These are phyloP conservation scores for Rhazya stricta DNA, from an alignment of 257 asterid species.

Conservation along the genomic window DNA sequence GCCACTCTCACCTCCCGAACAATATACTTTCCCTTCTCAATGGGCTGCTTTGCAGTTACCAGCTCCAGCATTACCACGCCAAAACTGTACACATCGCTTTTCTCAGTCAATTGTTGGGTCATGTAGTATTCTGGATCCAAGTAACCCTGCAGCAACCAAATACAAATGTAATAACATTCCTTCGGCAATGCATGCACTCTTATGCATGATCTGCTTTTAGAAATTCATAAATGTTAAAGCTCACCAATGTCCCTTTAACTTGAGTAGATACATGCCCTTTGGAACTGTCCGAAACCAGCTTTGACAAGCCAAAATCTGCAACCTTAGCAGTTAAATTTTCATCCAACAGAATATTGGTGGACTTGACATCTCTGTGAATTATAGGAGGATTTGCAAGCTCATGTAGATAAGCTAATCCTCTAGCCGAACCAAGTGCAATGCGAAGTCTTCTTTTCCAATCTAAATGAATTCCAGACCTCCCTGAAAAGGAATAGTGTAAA, in stretches of 20 bases:
- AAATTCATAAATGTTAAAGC: not conserved
- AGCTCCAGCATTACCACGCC: conserved; percentile 96
- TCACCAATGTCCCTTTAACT: conserved; percentile 93
- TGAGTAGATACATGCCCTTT: conserved; percentile 93
- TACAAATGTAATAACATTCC: not conserved
- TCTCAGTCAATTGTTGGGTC: conserved; percentile 92
- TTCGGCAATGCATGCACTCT: no score
- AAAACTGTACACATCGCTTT: conserved; percentile 89
- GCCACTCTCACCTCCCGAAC: conserved; percentile 61
- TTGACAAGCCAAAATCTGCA: conserved; percentile 91
- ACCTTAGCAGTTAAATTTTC: conserved; percentile 86
- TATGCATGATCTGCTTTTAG: not conserved
- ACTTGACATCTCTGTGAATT: conserved; percentile 84
- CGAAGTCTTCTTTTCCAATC: conserved; percentile 90
- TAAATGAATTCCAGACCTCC: conserved; percentile 60
- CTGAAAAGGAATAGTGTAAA: conserved; percentile 26
- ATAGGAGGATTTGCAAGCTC: conserved; percentile 95
- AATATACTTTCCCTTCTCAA: conserved; percentile 80
- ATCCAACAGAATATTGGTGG: conserved; percentile 75
- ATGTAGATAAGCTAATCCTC: conserved; percentile 89
- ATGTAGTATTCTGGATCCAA: conserved; percentile 91
- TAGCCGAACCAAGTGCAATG: conserved; percentile 77
- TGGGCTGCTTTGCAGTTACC: conserved; percentile 75
- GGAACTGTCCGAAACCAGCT: conserved; percentile 71
- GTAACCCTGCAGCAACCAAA: conserved; percentile 55